phyloP scores from a whole-genome alignment of 2,329 filamentous ascomycete genomes.

The Emmonsiellopsis sp. region DNA sequence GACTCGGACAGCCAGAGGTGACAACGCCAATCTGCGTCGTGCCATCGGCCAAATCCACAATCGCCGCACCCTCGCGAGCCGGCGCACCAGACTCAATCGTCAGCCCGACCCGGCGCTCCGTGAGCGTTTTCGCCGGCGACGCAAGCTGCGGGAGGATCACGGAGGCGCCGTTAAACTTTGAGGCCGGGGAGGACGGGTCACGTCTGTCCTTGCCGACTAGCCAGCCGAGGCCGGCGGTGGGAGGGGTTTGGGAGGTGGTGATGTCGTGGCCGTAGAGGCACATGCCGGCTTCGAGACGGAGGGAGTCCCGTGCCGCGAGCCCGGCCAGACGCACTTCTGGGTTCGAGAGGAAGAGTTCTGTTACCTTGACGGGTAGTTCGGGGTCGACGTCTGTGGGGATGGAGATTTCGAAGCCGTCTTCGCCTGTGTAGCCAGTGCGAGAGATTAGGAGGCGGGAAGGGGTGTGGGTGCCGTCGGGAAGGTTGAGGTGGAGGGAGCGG shows the following conservation, averaged over 20 bases:
- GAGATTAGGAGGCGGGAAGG: constrained; percentile 59
- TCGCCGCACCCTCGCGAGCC: constrained; percentile 77
- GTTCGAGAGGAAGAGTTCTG: constrained; percentile 58
- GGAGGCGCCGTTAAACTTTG: constrained; percentile 78
- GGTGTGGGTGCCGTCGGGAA: constrained; percentile 43
- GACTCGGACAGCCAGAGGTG: constrained; percentile 85
- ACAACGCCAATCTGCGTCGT: constrained; percentile 62
- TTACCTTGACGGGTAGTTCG: constrained; percentile 41
- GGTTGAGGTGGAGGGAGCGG: constrained; percentile 54
- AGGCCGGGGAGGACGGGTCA: constrained; percentile 35
- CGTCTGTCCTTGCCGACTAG: constrained; percentile 73
- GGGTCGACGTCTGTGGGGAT: constrained; percentile 57
- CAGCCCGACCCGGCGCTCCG: constrained; percentile 69
- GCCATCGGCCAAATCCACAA: constrained; percentile 50
- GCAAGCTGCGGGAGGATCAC: constrained; percentile 65
- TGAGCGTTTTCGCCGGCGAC: constrained; percentile 48
- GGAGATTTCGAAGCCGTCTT: constrained; percentile 96
- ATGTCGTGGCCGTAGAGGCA: constrained; percentile 99
- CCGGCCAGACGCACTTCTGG: constrained; percentile 70
- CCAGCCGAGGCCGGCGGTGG: constrained; percentile 62
- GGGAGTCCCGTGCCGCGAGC: constrained; percentile 80
- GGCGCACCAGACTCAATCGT: constrained; percentile 71
- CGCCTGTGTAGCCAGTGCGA: constrained; percentile 89
- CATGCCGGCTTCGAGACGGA: constrained; percentile 94
- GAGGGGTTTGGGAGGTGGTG: constrained; percentile 64